A percentile compares a stretch with the other conserved stretches of the same genome.
These are phyloP conservation scores for Colletotrichum lentis DNA, from an alignment of 2,329 filamentous ascomycete genomes.

Conservation along the genomic window DNA sequence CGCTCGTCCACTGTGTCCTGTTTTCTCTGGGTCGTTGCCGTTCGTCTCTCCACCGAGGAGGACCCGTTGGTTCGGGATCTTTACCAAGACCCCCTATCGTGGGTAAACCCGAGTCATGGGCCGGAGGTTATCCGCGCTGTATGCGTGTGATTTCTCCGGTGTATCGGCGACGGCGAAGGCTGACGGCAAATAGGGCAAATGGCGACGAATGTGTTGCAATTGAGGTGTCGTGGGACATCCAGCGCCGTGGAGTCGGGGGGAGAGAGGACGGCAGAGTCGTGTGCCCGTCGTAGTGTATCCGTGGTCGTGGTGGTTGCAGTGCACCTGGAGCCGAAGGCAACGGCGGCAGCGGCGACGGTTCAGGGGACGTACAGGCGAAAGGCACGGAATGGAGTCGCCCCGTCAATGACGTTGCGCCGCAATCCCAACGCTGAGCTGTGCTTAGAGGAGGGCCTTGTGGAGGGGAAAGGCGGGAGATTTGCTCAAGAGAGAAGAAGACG, in stretches of 20 bases:
- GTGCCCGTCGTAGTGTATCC: slow-evolving; percentile 4
- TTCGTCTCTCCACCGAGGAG: slow-evolving; percentile 29
- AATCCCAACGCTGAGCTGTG: slow-evolving; percentile 7
- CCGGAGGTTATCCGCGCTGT: slow-evolving; percentile 2
- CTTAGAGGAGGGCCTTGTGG: neutral
- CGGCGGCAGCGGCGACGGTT: neutral
- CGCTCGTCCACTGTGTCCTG: slow-evolving; percentile 6
- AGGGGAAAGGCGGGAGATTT: slow-evolving; percentile 14
- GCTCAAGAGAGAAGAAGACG: slow-evolving; percentile 6
- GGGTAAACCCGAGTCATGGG: slow-evolving; percentile 22
- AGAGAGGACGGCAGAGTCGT: slow-evolving; percentile 14
- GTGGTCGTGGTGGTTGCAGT: neutral
- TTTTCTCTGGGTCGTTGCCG: slow-evolving; percentile 29
- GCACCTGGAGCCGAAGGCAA: slow-evolving; percentile 1
- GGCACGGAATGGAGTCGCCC: slow-evolving; percentile 35
- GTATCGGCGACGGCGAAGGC: neutral
- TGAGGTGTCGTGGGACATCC: slow-evolving; percentile 22
- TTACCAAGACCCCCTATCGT: slow-evolving; percentile 16
- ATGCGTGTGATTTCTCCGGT: neutral
- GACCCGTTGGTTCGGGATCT: slow-evolving; percentile 28
- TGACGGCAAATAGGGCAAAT: neutral
- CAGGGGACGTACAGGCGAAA: slow-evolving; percentile 32
- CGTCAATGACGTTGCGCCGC: slow-evolving; percentile 36
- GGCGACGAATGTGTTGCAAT: slow-evolving; percentile 5
- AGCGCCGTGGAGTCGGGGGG: slow-evolving; percentile 18